Evolutionary conservation across 1,284 basidiomycete species (phyloP), one percentile per base, ranked within the genome.

Genomic region (Apiotrichum sp.): DNA sequence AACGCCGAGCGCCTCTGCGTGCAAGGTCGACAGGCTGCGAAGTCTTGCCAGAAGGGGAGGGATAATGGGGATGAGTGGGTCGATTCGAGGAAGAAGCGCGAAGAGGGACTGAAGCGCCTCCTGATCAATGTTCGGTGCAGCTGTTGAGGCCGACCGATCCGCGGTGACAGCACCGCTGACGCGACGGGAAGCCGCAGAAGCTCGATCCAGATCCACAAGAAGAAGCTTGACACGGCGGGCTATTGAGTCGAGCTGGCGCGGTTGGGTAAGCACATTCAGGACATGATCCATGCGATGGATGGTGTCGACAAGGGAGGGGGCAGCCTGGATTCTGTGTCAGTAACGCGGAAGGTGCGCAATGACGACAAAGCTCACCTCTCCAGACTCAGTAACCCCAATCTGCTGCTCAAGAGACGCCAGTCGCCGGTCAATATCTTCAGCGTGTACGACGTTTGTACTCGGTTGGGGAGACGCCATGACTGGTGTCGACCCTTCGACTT

Each of bases 181-280:
- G 22, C 74, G 67, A n/a, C 78, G 69, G 8, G 78, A 72, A 1
- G 77, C 70, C 47, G 81, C 81, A 52, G 87, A 85, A 1, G 86
- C 84, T 16, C 93, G 85, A 58, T 98, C 95, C 54, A 98, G 83
- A 72, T 98, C 95, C 0, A 91, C 87, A 8, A 95, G 82, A 14
- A 98, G 83, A 8, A 97, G 80, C 69, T 98, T 98, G 63, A 98
- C 84, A 7, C 95, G 86, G 14, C 93, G 84, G 1, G 92, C 92
- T 62, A 98, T 89, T n/a, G 91, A 88, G 73, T 98, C 95, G 40
- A 98, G 86, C 71, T 98, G 93, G 6, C 93, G 85, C 0, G 96
- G 95, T 78, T 98, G 93, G 0, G 93, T 90, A 50, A 98, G 83
- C 13, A 98, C 80, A 2, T 86, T 84, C 34, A 98, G 79, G 55